phyloP scores from a whole-genome alignment of 2,329 filamentous ascomycete genomes.

The Ustulina deusta region DNA sequence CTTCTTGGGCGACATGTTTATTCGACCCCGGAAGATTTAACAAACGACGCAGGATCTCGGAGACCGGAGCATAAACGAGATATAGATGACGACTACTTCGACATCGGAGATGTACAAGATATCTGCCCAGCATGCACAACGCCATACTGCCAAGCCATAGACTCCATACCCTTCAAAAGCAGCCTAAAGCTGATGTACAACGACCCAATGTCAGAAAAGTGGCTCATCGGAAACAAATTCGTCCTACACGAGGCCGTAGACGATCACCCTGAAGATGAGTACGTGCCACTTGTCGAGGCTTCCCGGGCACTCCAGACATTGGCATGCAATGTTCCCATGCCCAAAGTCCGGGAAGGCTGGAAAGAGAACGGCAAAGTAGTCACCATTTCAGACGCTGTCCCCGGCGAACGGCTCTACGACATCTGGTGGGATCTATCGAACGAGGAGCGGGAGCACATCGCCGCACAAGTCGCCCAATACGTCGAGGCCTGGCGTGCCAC shows the following conservation, averaged over 20 bases:
- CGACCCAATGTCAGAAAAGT: constrained; percentile 44
- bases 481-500: constrained; percentile 43
- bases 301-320: constrained; percentile 34
- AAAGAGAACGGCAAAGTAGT: constrained; percentile 47
- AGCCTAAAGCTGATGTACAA: constrained; percentile 45
- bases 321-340: constrained; percentile 41
- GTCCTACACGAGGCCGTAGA: constrained; percentile 44
- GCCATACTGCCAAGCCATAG: constrained; percentile 43
- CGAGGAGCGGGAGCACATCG: constrained; percentile 38
- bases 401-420: constrained; percentile 45
- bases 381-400: constrained; percentile 44
- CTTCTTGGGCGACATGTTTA: constrained; percentile 28
- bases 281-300: constrained; percentile 41
- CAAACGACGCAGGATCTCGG: not conserved
- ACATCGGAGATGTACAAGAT: constrained; percentile 45
- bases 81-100: constrained; percentile 37
- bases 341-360: constrained; percentile 46
- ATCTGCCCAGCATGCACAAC: constrained; percentile 47
- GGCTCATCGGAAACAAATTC: constrained; percentile 46
- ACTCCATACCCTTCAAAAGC: constrained; percentile 46
- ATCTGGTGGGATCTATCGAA: constrained; percentile 44
- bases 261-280: constrained; percentile 35
- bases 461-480: constrained; percentile 41
- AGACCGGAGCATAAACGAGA: not conserved
- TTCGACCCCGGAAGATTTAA: not conserved